Evolutionary conservation across 805 yeast species (phyloP).

Genomic region (Candida ponderosae): DNA sequence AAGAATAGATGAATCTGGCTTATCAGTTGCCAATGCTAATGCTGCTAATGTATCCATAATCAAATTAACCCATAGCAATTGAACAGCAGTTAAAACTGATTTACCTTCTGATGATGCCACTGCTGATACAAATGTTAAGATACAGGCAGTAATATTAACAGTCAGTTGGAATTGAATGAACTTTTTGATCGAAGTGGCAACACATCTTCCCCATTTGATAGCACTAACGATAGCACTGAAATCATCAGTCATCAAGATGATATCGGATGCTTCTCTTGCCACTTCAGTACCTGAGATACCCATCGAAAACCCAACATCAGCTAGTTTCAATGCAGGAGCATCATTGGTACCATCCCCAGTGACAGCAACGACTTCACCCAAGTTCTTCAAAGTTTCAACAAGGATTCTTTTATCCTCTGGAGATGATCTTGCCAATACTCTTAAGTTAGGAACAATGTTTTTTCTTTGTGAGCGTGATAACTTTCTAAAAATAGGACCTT

Average conservation of each 20-base stretch:
- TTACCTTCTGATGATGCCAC: slow-evolving; percentile 72
- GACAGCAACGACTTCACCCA: slow-evolving; percentile 95
- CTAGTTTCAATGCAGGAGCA: slow-evolving; percentile 94
- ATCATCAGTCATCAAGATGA: slow-evolving; percentile 89
- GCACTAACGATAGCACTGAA: slow-evolving; percentile 94
- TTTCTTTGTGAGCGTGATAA: slow-evolving; percentile 49
- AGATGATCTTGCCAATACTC: slow-evolving; percentile 87
- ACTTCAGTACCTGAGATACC: slow-evolving; percentile 98
- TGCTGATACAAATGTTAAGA: slow-evolving; percentile 88
- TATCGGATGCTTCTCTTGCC: slow-evolving; percentile 95
- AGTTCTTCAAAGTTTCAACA: slow-evolving; percentile 68
- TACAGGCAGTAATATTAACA: slow-evolving; percentile 94
- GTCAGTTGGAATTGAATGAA: slow-evolving; percentile 95
- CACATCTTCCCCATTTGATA: slow-evolving; percentile 98
- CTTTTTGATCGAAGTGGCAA: slow-evolving; percentile 87
- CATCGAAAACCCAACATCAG: slow-evolving; percentile 98
- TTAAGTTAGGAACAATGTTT: slow-evolving; percentile 59
- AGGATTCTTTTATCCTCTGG: slow-evolving; percentile 91
- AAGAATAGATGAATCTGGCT: slow-evolving; percentile 78
- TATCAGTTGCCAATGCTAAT: slow-evolving; percentile 93
- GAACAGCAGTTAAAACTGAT: slow-evolving; percentile 95
- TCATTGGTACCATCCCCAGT: slow-evolving; percentile 99
- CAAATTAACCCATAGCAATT: slow-evolving; percentile 92
- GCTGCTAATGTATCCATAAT: slow-evolving; percentile 99
- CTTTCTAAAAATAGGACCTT: slow-evolving; percentile 84